Evolutionary conservation across 2,329 filamentous ascomycete species (phyloP), one percentile per base, ranked within the genome.

Genomic region (Diplocarpon mali): DNA sequence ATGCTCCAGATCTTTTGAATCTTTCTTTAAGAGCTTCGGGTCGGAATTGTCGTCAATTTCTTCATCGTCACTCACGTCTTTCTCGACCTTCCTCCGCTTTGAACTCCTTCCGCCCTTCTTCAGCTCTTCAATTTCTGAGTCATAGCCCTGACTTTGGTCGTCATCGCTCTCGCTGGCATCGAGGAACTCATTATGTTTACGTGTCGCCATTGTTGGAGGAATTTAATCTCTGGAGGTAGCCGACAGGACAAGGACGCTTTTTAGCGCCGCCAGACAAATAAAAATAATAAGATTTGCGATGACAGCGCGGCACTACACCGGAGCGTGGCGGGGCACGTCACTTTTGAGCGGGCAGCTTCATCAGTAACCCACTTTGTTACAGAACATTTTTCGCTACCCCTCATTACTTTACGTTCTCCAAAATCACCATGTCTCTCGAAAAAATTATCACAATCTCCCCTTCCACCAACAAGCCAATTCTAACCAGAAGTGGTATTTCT

Each of bases 381-480:
- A n/a, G n/a, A n/a, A n/a, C n/a, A n/a, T n/a, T n/a, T n/a, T n/a
- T n/a, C n/a, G n/a, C 13, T n/a, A 43, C 20, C 41, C 24, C 30
- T 35, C 15, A 20, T 37, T 44, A 11, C 48, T 38, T 39, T 51
- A 49, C 45, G 46, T 46, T 48, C 44, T 47, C 42, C 35, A 9
- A 35, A 45, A 44, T 10, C 38, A 58, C 51, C 39, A 82, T 82
- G 78, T 79, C 78, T 50, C 69, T 74, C 59, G 78, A 82, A 67
- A 69, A 69, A 39, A 70, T 82, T 57, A 80, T 70, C 28, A 95
- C 90, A 53, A 89, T 95, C 65, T 96, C 90, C 2, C 90, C 90
- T 45, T 83, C 78, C 52, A 95, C 88, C 54, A 90, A 92, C 66
- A 79, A 89, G 68, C 73, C 84, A 45, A 78, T 96, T 63, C 65